A percentile compares a stretch with the other conserved stretches of the same genome.
Evolutionary conservation across 106 monocot species (phyloP).

Genomic region (Acorus gramineus): DNA sequence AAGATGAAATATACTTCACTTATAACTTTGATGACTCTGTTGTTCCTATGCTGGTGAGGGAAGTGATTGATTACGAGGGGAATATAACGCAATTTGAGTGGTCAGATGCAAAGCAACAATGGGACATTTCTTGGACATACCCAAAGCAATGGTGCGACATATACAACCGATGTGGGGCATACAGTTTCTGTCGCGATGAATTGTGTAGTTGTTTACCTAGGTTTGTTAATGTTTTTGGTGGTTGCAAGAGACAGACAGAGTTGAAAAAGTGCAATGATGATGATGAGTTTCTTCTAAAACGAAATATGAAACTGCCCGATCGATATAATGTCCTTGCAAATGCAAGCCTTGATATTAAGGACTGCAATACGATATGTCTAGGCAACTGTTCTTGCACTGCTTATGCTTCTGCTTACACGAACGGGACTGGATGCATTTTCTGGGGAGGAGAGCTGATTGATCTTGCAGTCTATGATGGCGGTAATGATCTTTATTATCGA

Average conservation of each 20-base stretch:
- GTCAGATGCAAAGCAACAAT: background rate
- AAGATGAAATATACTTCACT: too few relatives aligned
- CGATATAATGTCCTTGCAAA: too few relatives aligned
- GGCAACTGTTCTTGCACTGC: background rate
- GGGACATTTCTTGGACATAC: background rate
- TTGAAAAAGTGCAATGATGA: too few relatives aligned
- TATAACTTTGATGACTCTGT: too few relatives aligned
- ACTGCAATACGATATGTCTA: background rate
- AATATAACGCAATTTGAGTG: background rate
- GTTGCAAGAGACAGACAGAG: background rate
- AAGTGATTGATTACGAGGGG: background rate
- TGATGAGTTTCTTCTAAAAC: too few relatives aligned
- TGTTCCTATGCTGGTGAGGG: background rate
- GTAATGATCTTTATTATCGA: too few relatives aligned
- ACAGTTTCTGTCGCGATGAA: background rate
- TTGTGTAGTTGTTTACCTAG: background rate
- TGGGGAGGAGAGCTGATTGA: conserved; percentile 1
- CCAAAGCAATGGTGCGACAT: background rate
- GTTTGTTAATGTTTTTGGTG: background rate
- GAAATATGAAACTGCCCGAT: too few relatives aligned
- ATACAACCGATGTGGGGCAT: conserved; percentile 2
- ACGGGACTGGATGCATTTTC: background rate
- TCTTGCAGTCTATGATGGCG: background rate
- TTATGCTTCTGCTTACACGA: conserved; percentile 1
- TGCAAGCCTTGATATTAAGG: too few relatives aligned